phyloP scores from a whole-genome alignment of 208 protist genomes.

The Acanthamoeba castellanii region DNA sequence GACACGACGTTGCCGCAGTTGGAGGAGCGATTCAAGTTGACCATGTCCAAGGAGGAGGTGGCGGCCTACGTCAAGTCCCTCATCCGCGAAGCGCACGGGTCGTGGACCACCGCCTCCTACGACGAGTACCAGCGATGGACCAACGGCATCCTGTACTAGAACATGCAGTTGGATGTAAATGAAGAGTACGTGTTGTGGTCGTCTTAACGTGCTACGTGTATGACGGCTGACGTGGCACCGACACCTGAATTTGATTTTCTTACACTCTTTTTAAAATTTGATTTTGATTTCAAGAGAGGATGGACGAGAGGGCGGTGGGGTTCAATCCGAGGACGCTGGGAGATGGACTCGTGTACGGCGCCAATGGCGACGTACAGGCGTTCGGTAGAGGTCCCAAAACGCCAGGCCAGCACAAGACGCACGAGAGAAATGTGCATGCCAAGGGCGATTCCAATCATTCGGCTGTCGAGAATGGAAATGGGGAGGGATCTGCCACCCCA shows the following conservation, averaged over 20 bases:
- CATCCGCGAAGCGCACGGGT: neutral
- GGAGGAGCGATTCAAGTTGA: conserved; percentile 65
- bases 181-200: neutral
- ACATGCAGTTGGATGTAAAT: neutral
- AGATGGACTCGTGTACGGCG: neutral
- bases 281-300: neutral
- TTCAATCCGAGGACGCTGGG: neutral
- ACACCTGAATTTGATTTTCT: neutral
- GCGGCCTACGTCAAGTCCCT: neutral
- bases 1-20: conserved; percentile 15
- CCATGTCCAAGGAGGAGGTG: conserved; percentile 13
- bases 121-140: conserved; percentile 73
- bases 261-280: no score
- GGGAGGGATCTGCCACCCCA: neutral
- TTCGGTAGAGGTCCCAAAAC: neutral
- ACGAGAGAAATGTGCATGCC: neutral
- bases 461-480: neutral
- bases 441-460: neutral
- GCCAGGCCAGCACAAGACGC: neutral
- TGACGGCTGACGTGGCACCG: neutral
- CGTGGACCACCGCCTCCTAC: conserved; percentile 68
- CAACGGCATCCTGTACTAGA: conserved; percentile 58
- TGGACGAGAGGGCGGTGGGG: neutral
- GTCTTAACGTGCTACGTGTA: no score
- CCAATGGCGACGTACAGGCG: neutral